Conservation (phyloP, 2,329 filamentous ascomycete genomes). For the Lachnum nothofagi region DNA sequence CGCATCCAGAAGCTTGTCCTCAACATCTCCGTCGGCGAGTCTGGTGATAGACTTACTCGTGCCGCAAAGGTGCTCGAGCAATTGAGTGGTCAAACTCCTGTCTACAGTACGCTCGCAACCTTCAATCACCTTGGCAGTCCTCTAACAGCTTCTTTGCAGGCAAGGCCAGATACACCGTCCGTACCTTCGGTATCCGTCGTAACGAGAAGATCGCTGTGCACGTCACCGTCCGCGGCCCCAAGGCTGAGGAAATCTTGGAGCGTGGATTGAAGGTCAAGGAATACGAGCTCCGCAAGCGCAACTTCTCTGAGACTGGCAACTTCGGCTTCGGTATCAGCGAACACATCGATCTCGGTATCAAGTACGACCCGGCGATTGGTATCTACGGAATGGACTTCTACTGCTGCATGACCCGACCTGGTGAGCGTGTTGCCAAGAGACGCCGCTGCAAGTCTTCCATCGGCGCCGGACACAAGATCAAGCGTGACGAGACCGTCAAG, state of each 20-base stretch:
- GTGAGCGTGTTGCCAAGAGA: constrained; percentile 95
- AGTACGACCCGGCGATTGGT: constrained; percentile 97
- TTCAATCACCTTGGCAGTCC: constrained; percentile 12
- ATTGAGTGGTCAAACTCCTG: constrained; percentile 97
- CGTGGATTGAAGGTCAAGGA: constrained; percentile 99
- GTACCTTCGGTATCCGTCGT: constrained; percentile 99
- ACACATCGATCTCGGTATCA: constrained; percentile 99
- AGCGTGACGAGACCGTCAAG: constrained; percentile 90
- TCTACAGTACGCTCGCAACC: constrained; percentile 73
- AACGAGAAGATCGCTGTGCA: constrained; percentile 99
- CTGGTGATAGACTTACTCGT: constrained; percentile 99
- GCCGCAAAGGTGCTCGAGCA: constrained; percentile 99
- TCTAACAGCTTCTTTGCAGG: constrained; percentile 44
- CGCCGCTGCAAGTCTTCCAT: constrained; percentile 83
- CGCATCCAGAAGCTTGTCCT: constrained; percentile 99
- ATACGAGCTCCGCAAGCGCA: constrained; percentile 98
- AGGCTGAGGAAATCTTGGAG: constrained; percentile 99
- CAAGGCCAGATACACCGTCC: constrained; percentile 99
- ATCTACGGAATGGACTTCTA: constrained; percentile 99
- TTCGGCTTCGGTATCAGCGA: constrained; percentile 99
- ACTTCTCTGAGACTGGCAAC: constrained; percentile 99
- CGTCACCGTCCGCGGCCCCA: constrained; percentile 98
- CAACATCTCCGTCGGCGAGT: constrained; percentile 99
- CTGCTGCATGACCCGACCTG: constrained; percentile 99
- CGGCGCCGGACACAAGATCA: constrained; percentile 87